phyloP scores from a whole-genome alignment of 140 eudicot species.

The Erigeron philadelphicus region DNA sequence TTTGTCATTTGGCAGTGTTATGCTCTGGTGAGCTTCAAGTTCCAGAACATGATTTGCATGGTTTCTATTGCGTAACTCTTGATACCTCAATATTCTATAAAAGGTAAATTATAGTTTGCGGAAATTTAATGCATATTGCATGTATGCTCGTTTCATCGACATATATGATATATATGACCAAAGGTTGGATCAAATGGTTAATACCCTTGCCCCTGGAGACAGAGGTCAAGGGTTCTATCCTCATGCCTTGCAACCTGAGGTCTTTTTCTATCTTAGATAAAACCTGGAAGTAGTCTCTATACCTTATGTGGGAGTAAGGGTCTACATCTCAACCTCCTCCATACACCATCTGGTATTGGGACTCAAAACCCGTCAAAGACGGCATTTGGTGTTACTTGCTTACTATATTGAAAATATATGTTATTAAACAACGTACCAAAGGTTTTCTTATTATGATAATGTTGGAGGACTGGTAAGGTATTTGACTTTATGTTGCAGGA shows the following conservation, averaged over 20 bases:
- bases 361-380: too few relatives aligned
- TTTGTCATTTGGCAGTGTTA: slow-evolving; percentile 55
- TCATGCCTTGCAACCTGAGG: background rate
- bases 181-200: too few relatives aligned
- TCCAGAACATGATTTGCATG: slow-evolving; percentile 39
- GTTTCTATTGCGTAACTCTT: slow-evolving; percentile 64
- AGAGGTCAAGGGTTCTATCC: background rate
- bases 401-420: too few relatives aligned
- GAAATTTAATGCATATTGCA: background rate
- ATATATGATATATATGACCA: background rate
- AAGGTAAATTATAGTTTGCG: slow-evolving; percentile 43
- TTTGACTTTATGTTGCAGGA: slow-evolving; percentile 37
- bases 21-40: slow-evolving; percentile 59
- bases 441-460: slow-evolving; percentile 1
- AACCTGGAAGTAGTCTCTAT: too few relatives aligned
- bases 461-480: slow-evolving; percentile 9
- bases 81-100: slow-evolving; percentile 73
- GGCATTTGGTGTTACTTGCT: too few relatives aligned
- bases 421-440: background rate
- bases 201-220: too few relatives aligned
- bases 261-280: background rate
- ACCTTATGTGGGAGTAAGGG: too few relatives aligned
- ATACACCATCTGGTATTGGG: too few relatives aligned
- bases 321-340: too few relatives aligned
- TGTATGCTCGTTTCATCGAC: slow-evolving; percentile 1